Base-by-base conservation (phyloP, 2,329 filamentous ascomycete species). In the Aspergillus aculeatinus region DNA sequence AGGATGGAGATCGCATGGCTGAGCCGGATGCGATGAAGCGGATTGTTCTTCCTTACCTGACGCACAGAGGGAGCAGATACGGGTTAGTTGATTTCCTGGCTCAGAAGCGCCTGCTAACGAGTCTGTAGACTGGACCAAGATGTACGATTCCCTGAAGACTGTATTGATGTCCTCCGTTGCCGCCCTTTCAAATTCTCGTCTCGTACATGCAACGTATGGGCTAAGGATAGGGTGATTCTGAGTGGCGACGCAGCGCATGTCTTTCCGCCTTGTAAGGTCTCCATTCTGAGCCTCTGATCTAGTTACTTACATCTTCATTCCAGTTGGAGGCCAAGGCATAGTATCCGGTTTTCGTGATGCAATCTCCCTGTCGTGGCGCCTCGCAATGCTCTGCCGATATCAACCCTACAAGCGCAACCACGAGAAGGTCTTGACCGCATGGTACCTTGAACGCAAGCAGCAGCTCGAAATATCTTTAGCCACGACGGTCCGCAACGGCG, bases 201-300 rank as follows among this genome's bases (percentile, higher is more conserved):
- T 21, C 74, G 78, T 57, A 77, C 77, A 48, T 80, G 79, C 59
- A 82, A 83, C 59, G 74, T 70, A 39, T 84, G 82, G 82, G 74
- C 74, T 21, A 63, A 73, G 12, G 72, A 70, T 9, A 70, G 76
- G 5, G 77, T 76, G 0, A 72, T 82, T 27, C 68, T 84, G 0
- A 78, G 76, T 48, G 81, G 82, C 16, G 81, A 83, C 62, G 75
- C 81, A 5, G 81, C 81, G 2, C 81, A 83, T 65, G 82, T 83
- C 4, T 83, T 83, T 59, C 82, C 81, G 5, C 81, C 81, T 2
- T 83, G 74, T 76, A 65, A 58, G 69, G 39, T 44, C n/a, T 9
- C 21, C 14, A 5, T 16, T 5, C 11, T 33, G 12, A 67, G 23
- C 23, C 51, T 25, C 23, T 23, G 23, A 1, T 23, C 4, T 23